Evolutionary conservation across 164 flowering plant genomes (phyloP), one percentile per base, ranked within the genome.

Genomic region (Magnolia kwangsiensis): DNA sequence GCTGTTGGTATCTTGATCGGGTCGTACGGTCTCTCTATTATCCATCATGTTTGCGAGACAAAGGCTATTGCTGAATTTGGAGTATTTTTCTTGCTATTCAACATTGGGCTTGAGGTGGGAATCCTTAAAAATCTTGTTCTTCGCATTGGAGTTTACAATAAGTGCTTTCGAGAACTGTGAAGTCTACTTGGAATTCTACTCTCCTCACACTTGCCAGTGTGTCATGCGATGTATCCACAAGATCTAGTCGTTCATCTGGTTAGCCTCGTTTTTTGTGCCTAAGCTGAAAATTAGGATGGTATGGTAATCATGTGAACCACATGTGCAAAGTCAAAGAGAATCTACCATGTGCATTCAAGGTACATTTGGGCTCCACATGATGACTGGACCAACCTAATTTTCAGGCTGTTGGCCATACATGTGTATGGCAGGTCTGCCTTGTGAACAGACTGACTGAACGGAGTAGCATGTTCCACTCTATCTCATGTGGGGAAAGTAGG

Each of bases 31-130:
- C n/a, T n/a, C n/a, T n/a, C n/a, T n/a, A n/a, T n/a, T n/a, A n/a
- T n/a, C n/a, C n/a, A n/a, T n/a, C n/a, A n/a, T n/a, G n/a, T n/a
- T n/a, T n/a, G n/a, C n/a, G n/a, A n/a, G n/a, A n/a, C n/a, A n/a
- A n/a, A n/a, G n/a, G n/a, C n/a, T n/a, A n/a, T n/a, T n/a, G n/a
- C n/a, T n/a, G n/a, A n/a, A n/a, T n/a, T n/a, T n/a, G n/a, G n/a
- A n/a, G n/a, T n/a, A n/a, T n/a, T n/a, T n/a, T n/a, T n/a, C n/a
- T n/a, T n/a, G n/a, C n/a, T n/a, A n/a, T n/a, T n/a, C n/a, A n/a
- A n/a, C n/a, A n/a, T n/a, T n/a, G n/a, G n/a, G n/a, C n/a, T n/a
- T 81, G 99, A 96, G 99, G 99, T 96, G 59, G 59, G 59, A 51
- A 14, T 51, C 37, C 37, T 2, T 31, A 31, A 31, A 31, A 31